phyloP scores from a whole-genome alignment of 768 basidiomycete genomes.

The Termitomyces sp. region DNA sequence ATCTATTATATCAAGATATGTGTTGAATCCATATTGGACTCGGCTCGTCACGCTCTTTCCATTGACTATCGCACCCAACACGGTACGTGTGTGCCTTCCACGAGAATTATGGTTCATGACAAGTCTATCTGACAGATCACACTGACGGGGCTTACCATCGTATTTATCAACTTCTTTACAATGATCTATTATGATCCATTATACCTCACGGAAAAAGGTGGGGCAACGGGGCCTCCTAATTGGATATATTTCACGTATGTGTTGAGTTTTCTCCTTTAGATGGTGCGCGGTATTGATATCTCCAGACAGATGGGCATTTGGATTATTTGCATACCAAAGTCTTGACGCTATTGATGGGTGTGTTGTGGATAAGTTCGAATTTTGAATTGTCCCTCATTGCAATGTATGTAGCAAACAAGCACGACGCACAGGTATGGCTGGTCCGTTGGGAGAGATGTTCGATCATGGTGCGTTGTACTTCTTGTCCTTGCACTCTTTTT shows the following conservation, averaged over 20 bases:
- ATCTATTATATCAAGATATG: slow-evolving; percentile 68
- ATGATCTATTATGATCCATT: slow-evolving; percentile 79
- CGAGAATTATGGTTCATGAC: neutral
- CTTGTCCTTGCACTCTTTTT: neutral
- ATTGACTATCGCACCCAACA: slow-evolving; percentile 80
- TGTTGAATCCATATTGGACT: slow-evolving; percentile 85
- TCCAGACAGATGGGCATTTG: slow-evolving; percentile 68
- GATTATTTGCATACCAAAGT: slow-evolving; percentile 88
- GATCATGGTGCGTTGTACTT: slow-evolving; percentile 69
- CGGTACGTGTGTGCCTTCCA: slow-evolving; percentile 41
- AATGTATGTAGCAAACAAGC: slow-evolving; percentile 75
- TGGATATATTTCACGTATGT: slow-evolving; percentile 92
- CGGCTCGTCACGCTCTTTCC: slow-evolving; percentile 92
- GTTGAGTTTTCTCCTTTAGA: neutral
- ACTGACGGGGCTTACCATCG: slow-evolving; percentile 73
- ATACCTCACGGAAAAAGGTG: slow-evolving; percentile 65
- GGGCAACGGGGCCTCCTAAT: slow-evolving; percentile 55
- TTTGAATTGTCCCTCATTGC: slow-evolving; percentile 3
- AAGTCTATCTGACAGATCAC: slow-evolving; percentile 62
- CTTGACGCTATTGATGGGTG: slow-evolving; percentile 89
- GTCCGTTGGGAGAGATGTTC: slow-evolving; percentile 96
- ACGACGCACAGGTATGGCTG: slow-evolving; percentile 93
- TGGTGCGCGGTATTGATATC: neutral
- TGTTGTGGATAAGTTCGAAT: slow-evolving; percentile 5
- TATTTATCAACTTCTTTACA: slow-evolving; percentile 80